Base-by-base conservation (phyloP, 345 rosid species). In the Hibiscus trionum region DNA sequence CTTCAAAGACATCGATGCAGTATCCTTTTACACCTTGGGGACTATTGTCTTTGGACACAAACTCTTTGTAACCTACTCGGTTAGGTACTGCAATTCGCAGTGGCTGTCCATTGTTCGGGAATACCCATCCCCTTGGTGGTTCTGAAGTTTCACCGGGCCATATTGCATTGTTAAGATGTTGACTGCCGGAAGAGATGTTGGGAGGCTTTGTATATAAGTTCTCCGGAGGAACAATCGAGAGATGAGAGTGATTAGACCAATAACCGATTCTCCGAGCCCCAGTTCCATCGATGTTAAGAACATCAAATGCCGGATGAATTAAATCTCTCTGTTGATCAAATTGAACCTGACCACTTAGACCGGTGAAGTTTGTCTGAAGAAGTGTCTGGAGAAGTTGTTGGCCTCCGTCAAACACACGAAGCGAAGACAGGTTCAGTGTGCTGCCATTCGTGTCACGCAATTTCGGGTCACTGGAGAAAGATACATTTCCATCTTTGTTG, bases 1-100 rank as follows among this genome's bases (percentile, higher is more conserved):
- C 90, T 82, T 95, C 99, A 75, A 95, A 95, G 60, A 95, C 85
- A 78, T 95, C 99, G 12, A 95, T 89, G 73, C 97, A 87, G 75
- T 75, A 91, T 77, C 99, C 99, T 80, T 69, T 82, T 75, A 87
- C 93, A 61, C 99, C 92, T 3, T 79, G 95, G 2, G 96, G 87
- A 60, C 77, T 74, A 9, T 72, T 80, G 67, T 91, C 98, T 78
- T 79, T 85, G 5, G 81, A 67, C 61, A 76, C 88, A 78, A 82
- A 86, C 74, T 90, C 83, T 72, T 76, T 75, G 72, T 78, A 94
- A 81, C 84, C 79, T 64, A 83, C 85, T 29, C 98, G 88, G 81
- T 91, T 63, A 26, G 98, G 98, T 72, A 94, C 97, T 0, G 82
- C 91, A 59, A 91, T 91, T 27, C 81, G 80, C 29, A 94, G 84